Percentiles rank a stretch among this genome's conserved stretches.
Evolutionary conservation across 1,284 basidiomycete genomes (phyloP).

Genomic region (Sphaerobolus stellatus): DNA sequence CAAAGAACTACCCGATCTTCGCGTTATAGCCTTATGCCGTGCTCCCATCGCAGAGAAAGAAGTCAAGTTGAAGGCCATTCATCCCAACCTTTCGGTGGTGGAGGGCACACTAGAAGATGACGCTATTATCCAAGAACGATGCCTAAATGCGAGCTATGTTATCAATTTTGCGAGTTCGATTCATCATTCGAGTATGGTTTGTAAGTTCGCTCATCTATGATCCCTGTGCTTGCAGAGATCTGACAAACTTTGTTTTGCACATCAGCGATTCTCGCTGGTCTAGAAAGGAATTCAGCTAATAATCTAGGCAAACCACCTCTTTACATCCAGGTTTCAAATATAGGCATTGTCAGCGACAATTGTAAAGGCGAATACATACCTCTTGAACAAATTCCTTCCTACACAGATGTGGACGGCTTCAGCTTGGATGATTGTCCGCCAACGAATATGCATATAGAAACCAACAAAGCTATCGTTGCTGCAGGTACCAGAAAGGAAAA

Average conservation of each 20-base stretch:
- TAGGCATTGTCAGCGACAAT: too few species aligned
- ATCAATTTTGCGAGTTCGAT: slow-evolving; percentile 43
- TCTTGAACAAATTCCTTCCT: too few species aligned
- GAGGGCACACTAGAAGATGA: slow-evolving; percentile 39
- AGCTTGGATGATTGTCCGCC: too few species aligned
- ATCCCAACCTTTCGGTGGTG: slow-evolving; percentile 33
- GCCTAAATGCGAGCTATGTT: slow-evolving; percentile 32
- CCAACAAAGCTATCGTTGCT: too few species aligned
- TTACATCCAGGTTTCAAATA: too few species aligned
- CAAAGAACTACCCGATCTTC: slow-evolving; percentile 30
- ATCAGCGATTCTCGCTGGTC: slow-evolving; percentile 39
- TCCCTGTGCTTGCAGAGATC: neutral
- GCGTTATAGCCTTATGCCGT: slow-evolving; percentile 37
- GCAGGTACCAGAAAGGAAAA: too few species aligned
- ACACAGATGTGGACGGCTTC: too few species aligned
- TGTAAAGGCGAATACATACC: too few species aligned
- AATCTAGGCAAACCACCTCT: slow-evolving; percentile 34
- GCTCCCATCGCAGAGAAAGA: slow-evolving; percentile 30
- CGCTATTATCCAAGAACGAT: slow-evolving; percentile 35
- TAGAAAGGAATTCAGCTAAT: slow-evolving; percentile 36
- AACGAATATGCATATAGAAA: too few species aligned
- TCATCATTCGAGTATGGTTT: slow-evolving; percentile 32
- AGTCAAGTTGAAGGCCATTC: slow-evolving; percentile 28
- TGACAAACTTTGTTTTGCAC: neutral
- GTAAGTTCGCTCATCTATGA: slow-evolving; percentile 29